Conservation (phyloP, 768 basidiomycete genomes). For the Agrocybe chaxingu region DNA sequence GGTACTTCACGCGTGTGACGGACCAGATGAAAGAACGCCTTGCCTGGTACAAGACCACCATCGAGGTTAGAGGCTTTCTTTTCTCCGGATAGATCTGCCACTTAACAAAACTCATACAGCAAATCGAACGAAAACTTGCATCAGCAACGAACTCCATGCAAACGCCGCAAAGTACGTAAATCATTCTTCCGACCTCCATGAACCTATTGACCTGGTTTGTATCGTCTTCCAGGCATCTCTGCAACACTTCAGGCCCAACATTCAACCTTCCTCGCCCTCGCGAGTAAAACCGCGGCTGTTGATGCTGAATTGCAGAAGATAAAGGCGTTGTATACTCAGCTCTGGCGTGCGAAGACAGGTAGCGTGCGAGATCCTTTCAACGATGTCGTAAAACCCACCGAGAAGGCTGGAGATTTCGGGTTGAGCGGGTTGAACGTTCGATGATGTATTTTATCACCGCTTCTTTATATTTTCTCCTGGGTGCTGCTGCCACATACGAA, state of each 20-base stretch:
- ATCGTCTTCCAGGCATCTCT: conserved; percentile 51
- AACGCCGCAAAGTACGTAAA: conserved; percentile 67
- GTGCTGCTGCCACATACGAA: background rate
- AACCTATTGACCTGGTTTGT: conserved; percentile 7
- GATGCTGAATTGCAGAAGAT: conserved; percentile 77
- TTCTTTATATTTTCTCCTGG: conserved; percentile 4
- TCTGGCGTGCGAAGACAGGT: conserved; percentile 79
- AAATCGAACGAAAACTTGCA: conserved; percentile 81
- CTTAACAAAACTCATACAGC: conserved; percentile 33
- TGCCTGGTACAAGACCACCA: conserved; percentile 76
- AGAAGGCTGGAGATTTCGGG: conserved; percentile 36
- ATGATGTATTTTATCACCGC: conserved; percentile 11
- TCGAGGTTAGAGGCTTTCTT: conserved; percentile 49
- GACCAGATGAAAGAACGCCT: conserved; percentile 70
- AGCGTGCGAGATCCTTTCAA: conserved; percentile 84
- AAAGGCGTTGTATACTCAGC: conserved; percentile 68
- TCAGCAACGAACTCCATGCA: conserved; percentile 63
- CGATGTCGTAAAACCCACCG: conserved; percentile 31
- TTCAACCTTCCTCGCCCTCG: conserved; percentile 70
- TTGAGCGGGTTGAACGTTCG: conserved; percentile 40
- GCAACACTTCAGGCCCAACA: conserved; percentile 81
- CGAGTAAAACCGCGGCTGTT: conserved; percentile 69
- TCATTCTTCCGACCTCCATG: conserved; percentile 3
- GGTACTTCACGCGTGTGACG: conserved; percentile 72
- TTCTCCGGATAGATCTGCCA: background rate